A percentile compares a stretch with the other conserved stretches of the same genome.
Conservation (phyloP, 2,329 filamentous ascomycete genomes). For the Ceratocystis colombiana region DNA sequence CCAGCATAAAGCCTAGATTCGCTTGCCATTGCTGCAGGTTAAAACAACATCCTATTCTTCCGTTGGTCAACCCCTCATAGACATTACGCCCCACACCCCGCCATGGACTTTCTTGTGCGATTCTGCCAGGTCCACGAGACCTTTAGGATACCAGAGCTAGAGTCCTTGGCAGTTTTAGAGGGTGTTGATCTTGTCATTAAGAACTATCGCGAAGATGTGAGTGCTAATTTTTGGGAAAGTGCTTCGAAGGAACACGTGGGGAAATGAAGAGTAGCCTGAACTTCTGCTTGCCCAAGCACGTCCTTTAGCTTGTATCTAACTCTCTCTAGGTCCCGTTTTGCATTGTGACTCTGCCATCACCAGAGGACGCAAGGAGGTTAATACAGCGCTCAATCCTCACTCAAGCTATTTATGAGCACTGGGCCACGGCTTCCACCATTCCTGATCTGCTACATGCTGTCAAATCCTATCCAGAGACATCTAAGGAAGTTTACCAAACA, state of each 20-base stretch:
- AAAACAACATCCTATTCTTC: too few species aligned
- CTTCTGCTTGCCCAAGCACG: background rate
- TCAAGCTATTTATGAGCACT: slow-evolving; percentile 79
- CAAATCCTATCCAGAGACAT: background rate
- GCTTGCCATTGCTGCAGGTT: too few species aligned
- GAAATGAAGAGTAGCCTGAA: too few species aligned
- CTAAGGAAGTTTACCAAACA: slow-evolving; percentile 42
- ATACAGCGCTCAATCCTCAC: slow-evolving; percentile 69
- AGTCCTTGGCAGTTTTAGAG: slow-evolving; percentile 64
- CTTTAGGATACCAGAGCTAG: slow-evolving; percentile 77
- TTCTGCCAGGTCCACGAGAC: slow-evolving; percentile 83
- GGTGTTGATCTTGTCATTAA: slow-evolving; percentile 59
- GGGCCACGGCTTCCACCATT: slow-evolving; percentile 63
- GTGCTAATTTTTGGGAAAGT: slow-evolving; percentile 30
- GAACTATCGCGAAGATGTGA: slow-evolving; percentile 64
- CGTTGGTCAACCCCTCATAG: too few species aligned
- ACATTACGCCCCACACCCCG: background rate
- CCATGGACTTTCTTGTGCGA: slow-evolving; percentile 73
- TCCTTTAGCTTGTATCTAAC: slow-evolving; percentile 27
- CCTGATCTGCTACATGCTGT: slow-evolving; percentile 51
- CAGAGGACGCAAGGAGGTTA: slow-evolving; percentile 54
- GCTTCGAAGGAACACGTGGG: too few species aligned
- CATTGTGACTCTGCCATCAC: slow-evolving; percentile 58
- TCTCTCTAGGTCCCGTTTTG: slow-evolving; percentile 68
- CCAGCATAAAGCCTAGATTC: too few species aligned